Percentiles rank a stretch among this genome's conserved stretches.
These are phyloP conservation scores for Herpotrichia juniperi DNA, from an alignment of 2,329 filamentous ascomycete species.

Conservation along the genomic window DNA sequence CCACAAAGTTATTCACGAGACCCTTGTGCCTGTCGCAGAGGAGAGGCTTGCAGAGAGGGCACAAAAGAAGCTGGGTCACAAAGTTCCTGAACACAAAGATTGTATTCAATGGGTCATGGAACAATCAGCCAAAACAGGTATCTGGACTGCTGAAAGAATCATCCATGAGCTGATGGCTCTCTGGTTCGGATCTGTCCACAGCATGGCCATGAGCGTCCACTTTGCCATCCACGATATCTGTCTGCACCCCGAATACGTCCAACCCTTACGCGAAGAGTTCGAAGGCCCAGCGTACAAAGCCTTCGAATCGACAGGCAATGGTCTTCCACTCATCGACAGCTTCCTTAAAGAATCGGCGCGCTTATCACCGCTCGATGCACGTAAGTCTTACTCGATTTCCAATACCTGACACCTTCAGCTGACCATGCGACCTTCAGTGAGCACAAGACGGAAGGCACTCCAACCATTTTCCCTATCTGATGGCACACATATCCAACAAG, in stretches of 20 bases:
- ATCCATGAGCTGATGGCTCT: constrained; percentile 41
- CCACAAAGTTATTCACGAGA: constrained; percentile 19
- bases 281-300: constrained; percentile 13
- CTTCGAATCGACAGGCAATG: constrained; percentile 16
- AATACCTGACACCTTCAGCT: background rate
- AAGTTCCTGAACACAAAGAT: constrained; percentile 19
- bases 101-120: constrained; percentile 46
- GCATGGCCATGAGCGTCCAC: constrained; percentile 21
- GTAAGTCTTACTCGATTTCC: constrained; percentile 8
- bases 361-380: constrained; percentile 22
- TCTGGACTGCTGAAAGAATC: constrained; percentile 32
- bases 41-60: constrained; percentile 20
- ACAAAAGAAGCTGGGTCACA: constrained; percentile 14
- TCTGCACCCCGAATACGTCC: constrained; percentile 22
- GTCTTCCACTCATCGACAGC: constrained; percentile 26
- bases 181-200: constrained; percentile 44
- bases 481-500: constrained; percentile 18
- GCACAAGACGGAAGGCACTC: constrained; percentile 20
- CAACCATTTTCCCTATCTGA: constrained; percentile 21
- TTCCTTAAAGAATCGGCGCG: constrained; percentile 27
- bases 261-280: constrained; percentile 21
- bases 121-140: constrained; percentile 26
- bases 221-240: constrained; percentile 26
- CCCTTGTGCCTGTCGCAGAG: constrained; percentile 19
- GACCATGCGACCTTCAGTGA: constrained; percentile 6